Base-by-base conservation (phyloP, 2,329 filamentous ascomycete genomes). In the Chaetomiaceae sp. region DNA sequence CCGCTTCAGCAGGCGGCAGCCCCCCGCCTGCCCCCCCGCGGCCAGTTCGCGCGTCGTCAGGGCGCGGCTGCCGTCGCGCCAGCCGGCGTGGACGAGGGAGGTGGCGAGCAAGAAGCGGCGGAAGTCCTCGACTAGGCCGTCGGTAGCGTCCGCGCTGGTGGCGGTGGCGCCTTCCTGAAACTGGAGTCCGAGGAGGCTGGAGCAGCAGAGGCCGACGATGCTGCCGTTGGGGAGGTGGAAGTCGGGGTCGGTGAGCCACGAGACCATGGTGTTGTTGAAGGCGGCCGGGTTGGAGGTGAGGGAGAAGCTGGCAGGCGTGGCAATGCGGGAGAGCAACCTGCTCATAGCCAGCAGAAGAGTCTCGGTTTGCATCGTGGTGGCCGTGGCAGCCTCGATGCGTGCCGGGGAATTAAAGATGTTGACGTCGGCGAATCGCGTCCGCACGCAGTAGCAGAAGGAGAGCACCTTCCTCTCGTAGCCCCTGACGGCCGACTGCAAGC, bases 371-470 rank as follows among this genome's bases (percentile, higher is more conserved):
- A 59, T 57, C 27, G 38, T 46, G 9, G 44, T 37, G 4, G 44
- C 34, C 8, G 30, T 32, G 2, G 37, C 47, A 26, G 19, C n/a
- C 6, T n/a, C 17, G 6, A 10, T 29, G 9, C 4, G 4, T 29
- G 26, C 15, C 8, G 38, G 44, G 10, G 44, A 45, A 5, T 41
- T 42, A 20, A 60, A 60, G 35, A 62, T 62, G 49, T 63, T 58
- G 35, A 61, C 56, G 41, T 62, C 59, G 48, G 42, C 49, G 43
- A 61, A 62, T 10, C 55, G 50, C 6, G 59, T 61, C 8, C 59
- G 51, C 12, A 62, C 55, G 47, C 58, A 61, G 56, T 58, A 62
- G 48, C 58, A 59, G 32, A 59, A 61, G 1, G 58, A 59, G 40
- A 62, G 35, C 0, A 61, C 60, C 42, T 57, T 62, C 30, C 57